Conservation (phyloP, 2,329 filamentous ascomycete genomes). For the Cercospora sesami region DNA sequence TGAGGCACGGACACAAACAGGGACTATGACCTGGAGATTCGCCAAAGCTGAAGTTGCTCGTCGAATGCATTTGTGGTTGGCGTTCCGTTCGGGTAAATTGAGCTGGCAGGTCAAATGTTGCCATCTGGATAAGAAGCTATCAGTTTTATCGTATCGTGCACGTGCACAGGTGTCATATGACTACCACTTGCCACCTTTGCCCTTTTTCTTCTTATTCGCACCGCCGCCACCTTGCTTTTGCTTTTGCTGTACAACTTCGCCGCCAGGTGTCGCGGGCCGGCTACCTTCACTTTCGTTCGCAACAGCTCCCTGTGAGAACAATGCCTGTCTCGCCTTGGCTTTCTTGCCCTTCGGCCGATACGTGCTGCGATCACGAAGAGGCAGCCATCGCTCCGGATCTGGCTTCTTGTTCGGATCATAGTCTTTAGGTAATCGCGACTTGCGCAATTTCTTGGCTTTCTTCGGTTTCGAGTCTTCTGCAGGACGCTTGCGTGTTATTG, state of each 20-base stretch:
- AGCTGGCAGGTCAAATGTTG: background rate
- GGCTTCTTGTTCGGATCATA: conserved; percentile 75
- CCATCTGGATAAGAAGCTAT: background rate
- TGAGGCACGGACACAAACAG: too few species aligned
- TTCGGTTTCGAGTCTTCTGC: conserved; percentile 47
- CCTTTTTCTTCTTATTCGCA: conserved; percentile 47
- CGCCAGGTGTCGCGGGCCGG: conserved; percentile 37
- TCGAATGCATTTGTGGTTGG: too few species aligned
- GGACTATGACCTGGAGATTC: too few species aligned
- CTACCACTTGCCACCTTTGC: conserved; percentile 33
- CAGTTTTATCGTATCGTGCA: background rate
- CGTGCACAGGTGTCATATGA: background rate
- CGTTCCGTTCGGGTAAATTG: too few species aligned
- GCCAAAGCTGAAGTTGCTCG: too few species aligned
- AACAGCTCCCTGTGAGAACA: conserved; percentile 81
- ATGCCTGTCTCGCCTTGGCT: conserved; percentile 68
- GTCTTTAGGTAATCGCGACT: conserved; percentile 67
- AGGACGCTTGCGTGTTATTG: conserved; percentile 52
- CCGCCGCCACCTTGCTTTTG: conserved; percentile 26
- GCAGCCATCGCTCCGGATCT: conserved; percentile 91
- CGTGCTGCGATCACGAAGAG: conserved; percentile 80
- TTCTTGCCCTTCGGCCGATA: conserved; percentile 89
- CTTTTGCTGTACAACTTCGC: conserved; percentile 51
- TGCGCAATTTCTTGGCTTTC: conserved; percentile 60
- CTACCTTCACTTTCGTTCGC: conserved; percentile 56